phyloP scores from a whole-genome alignment of 495 filamentous ascomycete species.

The Tuber indicum region DNA sequence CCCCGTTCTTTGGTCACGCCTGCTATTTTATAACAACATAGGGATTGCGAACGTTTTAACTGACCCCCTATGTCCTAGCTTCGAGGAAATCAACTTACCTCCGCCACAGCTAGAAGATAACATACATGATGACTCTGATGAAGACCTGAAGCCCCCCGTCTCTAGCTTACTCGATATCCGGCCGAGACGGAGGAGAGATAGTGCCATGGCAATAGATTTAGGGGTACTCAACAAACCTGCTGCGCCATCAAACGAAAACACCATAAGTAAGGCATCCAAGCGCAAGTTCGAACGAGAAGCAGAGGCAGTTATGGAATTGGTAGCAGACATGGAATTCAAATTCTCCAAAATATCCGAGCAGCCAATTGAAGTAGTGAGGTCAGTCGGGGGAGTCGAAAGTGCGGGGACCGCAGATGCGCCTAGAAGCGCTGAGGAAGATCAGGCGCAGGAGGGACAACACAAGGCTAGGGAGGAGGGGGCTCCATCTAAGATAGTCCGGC shows the following conservation, averaged over 20 bases:
- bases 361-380: constrained; percentile 6
- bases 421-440: background rate
- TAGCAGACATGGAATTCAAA: constrained; percentile 20
- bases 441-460: background rate
- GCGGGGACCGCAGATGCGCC: background rate
- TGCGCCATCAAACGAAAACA: background rate
- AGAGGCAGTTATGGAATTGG: constrained; percentile 9
- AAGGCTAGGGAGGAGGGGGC: constrained; percentile 7
- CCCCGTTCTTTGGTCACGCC: background rate
- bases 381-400: background rate
- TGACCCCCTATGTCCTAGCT: constrained; percentile 17
- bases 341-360: constrained; percentile 27
- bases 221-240: constrained; percentile 11
- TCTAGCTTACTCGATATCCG: constrained; percentile 36
- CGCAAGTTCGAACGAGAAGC: background rate
- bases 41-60: constrained; percentile 2
- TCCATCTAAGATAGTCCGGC: constrained; percentile 13
- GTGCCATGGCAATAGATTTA: constrained; percentile 10
- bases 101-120: constrained; percentile 22
- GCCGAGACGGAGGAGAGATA: constrained; percentile 34
- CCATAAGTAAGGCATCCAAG: background rate
- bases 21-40: background rate
- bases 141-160: constrained; percentile 27
- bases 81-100: constrained; percentile 36
- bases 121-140: constrained; percentile 22